phyloP scores from a whole-genome alignment of 202 grass and related monocot genomes.

The Thinopyrum obtusiflorum region DNA sequence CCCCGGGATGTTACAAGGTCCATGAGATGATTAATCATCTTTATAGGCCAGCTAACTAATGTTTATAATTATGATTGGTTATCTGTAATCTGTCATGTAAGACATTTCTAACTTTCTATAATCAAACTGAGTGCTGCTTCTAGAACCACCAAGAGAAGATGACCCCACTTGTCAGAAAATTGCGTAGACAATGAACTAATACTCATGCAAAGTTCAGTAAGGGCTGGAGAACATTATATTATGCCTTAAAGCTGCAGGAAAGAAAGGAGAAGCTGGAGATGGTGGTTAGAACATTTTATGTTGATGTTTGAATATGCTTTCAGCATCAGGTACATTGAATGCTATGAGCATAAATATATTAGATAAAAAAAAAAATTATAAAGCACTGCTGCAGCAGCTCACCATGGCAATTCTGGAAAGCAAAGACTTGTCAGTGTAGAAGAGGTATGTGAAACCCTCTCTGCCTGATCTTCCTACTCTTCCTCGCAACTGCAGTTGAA shows the following conservation, averaged over 20 bases:
- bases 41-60: not conserved
- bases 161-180: not conserved
- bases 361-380: slow-evolving; percentile 27
- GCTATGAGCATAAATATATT: not conserved
- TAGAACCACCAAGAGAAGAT: not conserved
- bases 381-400: slow-evolving; percentile 13
- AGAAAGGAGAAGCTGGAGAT: not conserved
- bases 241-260: slow-evolving; percentile 10
- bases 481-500: slow-evolving; percentile 67
- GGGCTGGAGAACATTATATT: not conserved
- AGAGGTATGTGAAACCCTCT: slow-evolving; percentile 80
- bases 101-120: slow-evolving; percentile 10
- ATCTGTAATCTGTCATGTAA: not conserved
- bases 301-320: slow-evolving; percentile 12
- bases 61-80: not conserved
- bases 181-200: slow-evolving; percentile 3
- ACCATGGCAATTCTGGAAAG: slow-evolving; percentile 76
- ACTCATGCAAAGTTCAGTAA: not conserved
- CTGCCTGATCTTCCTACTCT: slow-evolving; percentile 90
- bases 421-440: slow-evolving; percentile 86
- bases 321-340: slow-evolving; percentile 12
- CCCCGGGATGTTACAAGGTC: too few relatives aligned
- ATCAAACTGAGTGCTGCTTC: not conserved
- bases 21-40: not conserved
- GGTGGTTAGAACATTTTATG: not conserved